Evolutionary conservation across 2,329 filamentous ascomycete genomes (phyloP).

Genomic region (Cladophialophora bantiana): DNA sequence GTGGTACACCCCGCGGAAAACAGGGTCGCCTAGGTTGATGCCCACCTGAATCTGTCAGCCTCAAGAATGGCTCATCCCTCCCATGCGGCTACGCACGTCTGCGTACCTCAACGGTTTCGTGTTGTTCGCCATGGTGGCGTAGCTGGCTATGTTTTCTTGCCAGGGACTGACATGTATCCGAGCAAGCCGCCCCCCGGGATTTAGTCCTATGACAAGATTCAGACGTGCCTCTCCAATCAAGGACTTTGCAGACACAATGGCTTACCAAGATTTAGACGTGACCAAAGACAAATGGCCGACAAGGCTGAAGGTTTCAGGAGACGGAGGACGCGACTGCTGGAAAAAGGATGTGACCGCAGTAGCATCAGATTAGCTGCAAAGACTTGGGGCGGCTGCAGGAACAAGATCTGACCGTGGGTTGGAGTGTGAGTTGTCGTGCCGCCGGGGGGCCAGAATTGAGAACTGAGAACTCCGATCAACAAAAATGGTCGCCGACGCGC

Average conservation of each 20-base stretch:
- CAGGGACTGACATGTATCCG: background rate
- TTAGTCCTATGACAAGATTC: constrained; percentile 1
- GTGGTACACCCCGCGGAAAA: constrained; percentile 85
- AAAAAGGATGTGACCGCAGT: constrained; percentile 15
- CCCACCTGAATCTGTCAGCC: constrained; percentile 66
- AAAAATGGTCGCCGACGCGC: background rate
- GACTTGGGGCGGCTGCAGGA: background rate
- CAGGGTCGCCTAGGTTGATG: constrained; percentile 93
- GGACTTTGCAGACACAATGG: background rate
- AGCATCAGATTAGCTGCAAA: constrained; percentile 20
- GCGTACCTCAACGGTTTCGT: constrained; percentile 51
- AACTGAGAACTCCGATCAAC: background rate
- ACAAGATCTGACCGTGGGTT: constrained; percentile 9
- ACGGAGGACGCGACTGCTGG: constrained; percentile 2
- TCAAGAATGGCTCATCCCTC: background rate
- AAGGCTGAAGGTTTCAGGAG: constrained; percentile 17
- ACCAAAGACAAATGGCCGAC: background rate
- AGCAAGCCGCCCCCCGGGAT: constrained; percentile 20
- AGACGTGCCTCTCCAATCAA: constrained; percentile 5
- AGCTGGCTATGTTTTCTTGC: background rate
- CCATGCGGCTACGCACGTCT: constrained; percentile 49
- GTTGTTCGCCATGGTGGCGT: constrained; percentile 46
- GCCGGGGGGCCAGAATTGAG: background rate
- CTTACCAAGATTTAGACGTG: background rate
- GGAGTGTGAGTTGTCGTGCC: background rate